phyloP scores from a whole-genome alignment of 2,329 filamentous ascomycete species.

The Trichophyton simii region DNA sequence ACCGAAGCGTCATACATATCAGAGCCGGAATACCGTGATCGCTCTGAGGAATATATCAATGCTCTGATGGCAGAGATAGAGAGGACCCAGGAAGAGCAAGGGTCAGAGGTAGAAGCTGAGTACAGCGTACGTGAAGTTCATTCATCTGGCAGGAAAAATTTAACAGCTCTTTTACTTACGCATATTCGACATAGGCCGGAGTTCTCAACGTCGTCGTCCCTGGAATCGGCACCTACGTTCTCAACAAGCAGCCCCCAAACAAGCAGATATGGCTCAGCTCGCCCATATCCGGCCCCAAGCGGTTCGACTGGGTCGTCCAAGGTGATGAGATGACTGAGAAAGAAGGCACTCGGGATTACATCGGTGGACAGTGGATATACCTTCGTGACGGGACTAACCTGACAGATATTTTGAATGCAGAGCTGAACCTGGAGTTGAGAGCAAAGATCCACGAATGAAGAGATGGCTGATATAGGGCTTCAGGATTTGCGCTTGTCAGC shows the following conservation, averaged over 20 bases:
- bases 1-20: conserved; percentile 52
- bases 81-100: conserved; percentile 56
- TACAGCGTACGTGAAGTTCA: conserved; percentile 53
- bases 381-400: conserved; percentile 68
- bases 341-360: conserved; percentile 48
- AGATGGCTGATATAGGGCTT: background rate
- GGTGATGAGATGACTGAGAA: conserved; percentile 65
- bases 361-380: conserved; percentile 70
- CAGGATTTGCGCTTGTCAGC: background rate
- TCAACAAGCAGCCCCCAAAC: conserved; percentile 98
- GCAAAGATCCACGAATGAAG: conserved; percentile 21
- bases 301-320: conserved; percentile 74
- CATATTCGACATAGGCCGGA: conserved; percentile 49
- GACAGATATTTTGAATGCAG: conserved; percentile 57
- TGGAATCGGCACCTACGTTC: conserved; percentile 66
- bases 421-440: conserved; percentile 56
- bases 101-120: conserved; percentile 69
- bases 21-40: conserved; percentile 60
- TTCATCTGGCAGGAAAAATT: conserved; percentile 8
- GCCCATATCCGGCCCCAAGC: conserved; percentile 79
- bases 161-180: background rate
- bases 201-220: conserved; percentile 66
- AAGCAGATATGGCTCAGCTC: conserved; percentile 96
- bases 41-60: conserved; percentile 64
- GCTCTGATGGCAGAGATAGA: conserved; percentile 51